Conservation (phyloP, 345 rosid genomes). For the Hibiscus mutabilis region DNA sequence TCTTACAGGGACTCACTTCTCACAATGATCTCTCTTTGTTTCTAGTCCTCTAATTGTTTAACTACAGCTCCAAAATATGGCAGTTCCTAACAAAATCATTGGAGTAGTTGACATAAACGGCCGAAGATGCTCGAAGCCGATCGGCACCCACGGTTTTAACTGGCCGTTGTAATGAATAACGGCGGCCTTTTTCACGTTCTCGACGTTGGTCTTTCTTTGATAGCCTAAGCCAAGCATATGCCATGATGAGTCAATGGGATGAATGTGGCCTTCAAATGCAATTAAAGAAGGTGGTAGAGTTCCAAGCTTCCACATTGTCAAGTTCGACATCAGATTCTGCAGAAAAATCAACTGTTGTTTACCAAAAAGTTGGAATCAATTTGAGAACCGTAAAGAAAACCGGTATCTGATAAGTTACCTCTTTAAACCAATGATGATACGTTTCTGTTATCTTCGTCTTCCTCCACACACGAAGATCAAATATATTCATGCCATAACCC, state of each 20-base stretch:
- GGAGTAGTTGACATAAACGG: conserved; percentile 83
- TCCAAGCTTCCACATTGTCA: conserved; percentile 95
- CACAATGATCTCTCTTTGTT: conserved; percentile 15
- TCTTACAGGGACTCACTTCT: too few species aligned
- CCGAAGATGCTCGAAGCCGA: conserved; percentile 88
- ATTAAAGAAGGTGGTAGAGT: conserved; percentile 94
- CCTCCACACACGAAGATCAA: conserved; percentile 88
- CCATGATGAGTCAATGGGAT: conserved; percentile 75
- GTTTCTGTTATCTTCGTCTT: conserved; percentile 73
- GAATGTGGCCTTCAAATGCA: conserved; percentile 83
- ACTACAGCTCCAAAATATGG: conserved; percentile 77
- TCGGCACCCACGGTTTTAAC: conserved; percentile 90
- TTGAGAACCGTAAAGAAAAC: not conserved
- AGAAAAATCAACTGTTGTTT: not conserved
- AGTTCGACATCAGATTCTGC: conserved; percentile 81
- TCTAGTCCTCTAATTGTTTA: conserved; percentile 21
- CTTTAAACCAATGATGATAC: conserved; percentile 85
- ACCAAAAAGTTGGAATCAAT: not conserved
- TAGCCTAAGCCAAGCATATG: conserved; percentile 97
- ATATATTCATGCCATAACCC: conserved; percentile 99
- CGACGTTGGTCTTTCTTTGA: conserved; percentile 62
- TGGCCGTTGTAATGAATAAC: conserved; percentile 96
- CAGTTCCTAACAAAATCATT: conserved; percentile 85
- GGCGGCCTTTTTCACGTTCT: conserved; percentile 64
- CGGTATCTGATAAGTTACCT: conserved; percentile 39